phyloP scores from a whole-genome alignment of 75 land plant genomes.

The Selaginella tamariscina region DNA sequence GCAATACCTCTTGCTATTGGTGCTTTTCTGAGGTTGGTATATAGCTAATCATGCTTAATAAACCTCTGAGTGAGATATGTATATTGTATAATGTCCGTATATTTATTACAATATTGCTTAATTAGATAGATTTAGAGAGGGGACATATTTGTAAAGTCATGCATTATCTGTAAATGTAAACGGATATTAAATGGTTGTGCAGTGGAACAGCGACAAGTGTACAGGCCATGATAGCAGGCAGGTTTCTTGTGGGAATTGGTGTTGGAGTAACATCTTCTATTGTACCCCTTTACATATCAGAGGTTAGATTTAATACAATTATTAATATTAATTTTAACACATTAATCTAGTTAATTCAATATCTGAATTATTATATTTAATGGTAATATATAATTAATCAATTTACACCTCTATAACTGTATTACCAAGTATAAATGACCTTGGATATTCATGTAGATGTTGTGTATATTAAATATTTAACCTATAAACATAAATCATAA shows the following conservation, averaged over 20 bases:
- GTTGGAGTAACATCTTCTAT: constrained; percentile 89
- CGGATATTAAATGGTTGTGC: too few relatives aligned
- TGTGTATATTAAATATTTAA: too few relatives aligned
- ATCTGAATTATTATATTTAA: too few relatives aligned
- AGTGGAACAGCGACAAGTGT: constrained; percentile 80
- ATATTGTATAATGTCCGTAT: too few relatives aligned
- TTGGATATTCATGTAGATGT: too few relatives aligned
- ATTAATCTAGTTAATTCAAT: too few relatives aligned
- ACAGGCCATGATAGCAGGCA: constrained; percentile 71
- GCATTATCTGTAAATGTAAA: too few relatives aligned
- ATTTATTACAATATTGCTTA: background rate
- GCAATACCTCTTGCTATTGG: constrained; percentile 79
- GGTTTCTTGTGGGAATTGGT: constrained; percentile 81
- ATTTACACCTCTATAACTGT: too few relatives aligned
- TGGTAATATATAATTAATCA: too few relatives aligned
- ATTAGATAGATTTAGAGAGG: background rate
- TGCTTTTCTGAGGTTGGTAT: constrained; percentile 86
- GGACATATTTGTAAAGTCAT: background rate
- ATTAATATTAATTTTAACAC: background rate
- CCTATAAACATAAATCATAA: too few relatives aligned
- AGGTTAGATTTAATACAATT: constrained; percentile 32
- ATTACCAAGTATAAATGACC: background rate
- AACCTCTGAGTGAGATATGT: too few relatives aligned
- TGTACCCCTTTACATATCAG: constrained; percentile 94
- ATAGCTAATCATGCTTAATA: too few relatives aligned